Evolutionary conservation across 2,329 filamentous ascomycete genomes (phyloP), one percentile per base, ranked within the genome.

Genomic region (Basipetospora sp.): DNA sequence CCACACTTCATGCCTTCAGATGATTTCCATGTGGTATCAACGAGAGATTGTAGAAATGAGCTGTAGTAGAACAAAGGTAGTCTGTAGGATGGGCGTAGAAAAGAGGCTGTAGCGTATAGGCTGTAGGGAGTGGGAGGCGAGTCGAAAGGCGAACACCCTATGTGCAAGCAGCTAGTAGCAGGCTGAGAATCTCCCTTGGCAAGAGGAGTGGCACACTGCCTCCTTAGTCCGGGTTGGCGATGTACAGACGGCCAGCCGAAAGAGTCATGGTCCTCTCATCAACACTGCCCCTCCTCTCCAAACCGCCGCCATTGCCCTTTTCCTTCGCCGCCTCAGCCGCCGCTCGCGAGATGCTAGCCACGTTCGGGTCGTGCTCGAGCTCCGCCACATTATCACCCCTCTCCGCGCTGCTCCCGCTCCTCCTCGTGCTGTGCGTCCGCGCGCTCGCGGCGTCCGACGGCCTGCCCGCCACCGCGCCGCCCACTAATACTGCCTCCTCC

Each of bases 161-260:
- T n/a, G n/a, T n/a, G n/a, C n/a, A n/a, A n/a, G n/a, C n/a, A n/a
- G n/a, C n/a, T n/a, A n/a, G n/a, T n/a, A n/a, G n/a, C n/a, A n/a
- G n/a, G n/a, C n/a, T n/a, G n/a, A n/a, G n/a, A n/a, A n/a, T n/a
- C n/a, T n/a, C n/a, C n/a, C n/a, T n/a, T n/a, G n/a, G n/a, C n/a
- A n/a, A n/a, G n/a, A n/a, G n/a, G n/a, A n/a, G n/a, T n/a, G n/a
- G n/a, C 16, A 16, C n/a, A 17, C 30, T 26, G 34, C n/a, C n/a
- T n/a, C n/a, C 43, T 64, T 59, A 71, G 56, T 90, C 84, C 14
- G 84, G 84, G 57, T 92, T 92, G 48, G 84, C 84, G 51, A 92
- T 86, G 56, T 82, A 90, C 41, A 92, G 67, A 44, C 83, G 71
- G 34, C 76, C 76, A 19, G 73, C 69, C 15, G 71, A 75, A 54